Base-by-base conservation (phyloP, 306 rosid species). In the Cucumis hystrix region DNA sequence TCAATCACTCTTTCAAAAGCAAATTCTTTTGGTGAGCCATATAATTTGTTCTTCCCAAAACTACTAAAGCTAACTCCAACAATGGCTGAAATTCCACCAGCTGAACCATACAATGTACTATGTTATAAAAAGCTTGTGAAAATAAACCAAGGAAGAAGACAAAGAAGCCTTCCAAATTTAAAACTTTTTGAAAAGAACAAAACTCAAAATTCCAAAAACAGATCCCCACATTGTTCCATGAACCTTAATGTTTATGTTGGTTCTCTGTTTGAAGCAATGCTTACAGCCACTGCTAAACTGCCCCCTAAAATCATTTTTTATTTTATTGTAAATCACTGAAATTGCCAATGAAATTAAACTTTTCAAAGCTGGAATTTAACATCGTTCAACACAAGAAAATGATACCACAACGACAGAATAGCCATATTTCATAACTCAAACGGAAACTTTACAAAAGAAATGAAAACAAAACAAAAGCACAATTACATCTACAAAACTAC, bases 101-200 rank as follows among this genome's bases (percentile, higher is more conserved):
- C 93, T 0, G 85, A 88, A 28, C 96, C 92, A 17, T 92, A 92
- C 88, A 92, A 82, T 43, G 15, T 56, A 74, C 92, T 88, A 28
- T 87, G 84, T 41, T 80, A 92, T 13, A 92, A 89, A 79, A 87
- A 90, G 72, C 83, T 83, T 0, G 97, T 85, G 87, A 92, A 84
- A 35, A 88, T 49, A 85, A 92, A 83, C 96, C 93, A 92, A 1
- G 96, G 97, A 61, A 90, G 82, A 20, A 92, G 88, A 61, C 89
- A 86, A 4, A 88, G 28, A 82, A 90, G 82, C 74, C 89, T 85
- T 21, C 83, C 14, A 0, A 86, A 23, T 73, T 20, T 86, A 33
- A 37, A 83, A 64, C 59, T 67, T 83, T 47, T 83, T 69, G 58
- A 88, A 88, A n/a, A 92, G 78, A 18, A 88, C 86, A 73, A 88